These are phyloP conservation scores for Orbilia ellipsospora DNA, from an alignment of 2,329 filamentous ascomycete species.

Conservation along the genomic window DNA sequence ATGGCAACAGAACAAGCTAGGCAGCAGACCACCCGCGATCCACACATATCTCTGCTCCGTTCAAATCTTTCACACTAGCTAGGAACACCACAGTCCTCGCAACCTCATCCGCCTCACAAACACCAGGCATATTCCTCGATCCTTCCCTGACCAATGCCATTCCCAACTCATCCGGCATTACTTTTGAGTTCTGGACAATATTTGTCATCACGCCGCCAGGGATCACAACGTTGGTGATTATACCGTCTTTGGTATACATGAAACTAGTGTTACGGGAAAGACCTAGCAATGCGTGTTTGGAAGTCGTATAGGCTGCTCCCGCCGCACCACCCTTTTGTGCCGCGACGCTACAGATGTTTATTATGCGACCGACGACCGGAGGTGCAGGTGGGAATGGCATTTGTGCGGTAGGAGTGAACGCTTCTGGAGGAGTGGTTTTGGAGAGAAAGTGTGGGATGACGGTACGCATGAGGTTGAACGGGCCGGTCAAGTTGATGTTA, in stretches of 20 bases:
- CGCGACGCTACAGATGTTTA: constrained; percentile 22
- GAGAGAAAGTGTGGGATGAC: constrained; percentile 21
- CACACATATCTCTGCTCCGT: constrained; percentile 24
- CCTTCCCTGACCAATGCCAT: constrained; percentile 1
- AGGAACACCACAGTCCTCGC: constrained; percentile 64
- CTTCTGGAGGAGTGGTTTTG: not conserved
- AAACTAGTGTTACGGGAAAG: constrained; percentile 21
- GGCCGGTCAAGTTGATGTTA: constrained; percentile 17
- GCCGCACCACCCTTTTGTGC: constrained; percentile 18
- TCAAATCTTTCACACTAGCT: constrained; percentile 61
- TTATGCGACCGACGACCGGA: constrained; percentile 13
- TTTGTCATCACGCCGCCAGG: constrained; percentile 21
- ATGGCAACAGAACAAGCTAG: constrained; percentile 5
- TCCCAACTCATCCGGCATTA: constrained; percentile 8
- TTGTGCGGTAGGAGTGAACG: constrained; percentile 1
- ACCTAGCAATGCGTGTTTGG: constrained; percentile 21
- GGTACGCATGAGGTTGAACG: constrained; percentile 30
- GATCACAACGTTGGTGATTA: constrained; percentile 13
- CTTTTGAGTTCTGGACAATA: constrained; percentile 20
- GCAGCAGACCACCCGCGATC: constrained; percentile 19
- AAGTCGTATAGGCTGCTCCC: constrained; percentile 28
- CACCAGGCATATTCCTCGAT: constrained; percentile 17
- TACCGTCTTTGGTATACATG: constrained; percentile 21
- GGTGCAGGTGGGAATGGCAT: constrained; percentile 12
- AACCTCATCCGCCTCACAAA: constrained; percentile 60